These are phyloP conservation scores for Aureobasidium leucospermi DNA, from an alignment of 2,329 filamentous ascomycete species.

Conservation along the genomic window DNA sequence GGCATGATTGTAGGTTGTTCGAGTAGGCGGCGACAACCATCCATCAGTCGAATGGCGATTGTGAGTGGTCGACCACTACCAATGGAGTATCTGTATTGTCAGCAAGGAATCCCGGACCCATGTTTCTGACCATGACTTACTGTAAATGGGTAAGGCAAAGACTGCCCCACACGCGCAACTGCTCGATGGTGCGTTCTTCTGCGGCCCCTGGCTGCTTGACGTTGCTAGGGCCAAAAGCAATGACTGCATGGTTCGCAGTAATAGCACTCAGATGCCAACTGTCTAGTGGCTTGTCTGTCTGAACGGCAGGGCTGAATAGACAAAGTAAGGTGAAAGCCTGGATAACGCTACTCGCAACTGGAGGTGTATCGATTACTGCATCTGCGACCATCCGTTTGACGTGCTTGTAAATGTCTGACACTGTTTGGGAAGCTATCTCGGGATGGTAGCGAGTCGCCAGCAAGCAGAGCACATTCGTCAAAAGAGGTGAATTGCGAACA, in stretches of 20 bases:
- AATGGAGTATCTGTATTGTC: constrained; percentile 1
- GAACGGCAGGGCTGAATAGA: constrained; percentile 1
- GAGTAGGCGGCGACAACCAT: neutral
- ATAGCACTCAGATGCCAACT: constrained; percentile 7
- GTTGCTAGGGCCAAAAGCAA: neutral
- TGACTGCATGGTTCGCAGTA: constrained; percentile 6
- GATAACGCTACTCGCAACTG: neutral
- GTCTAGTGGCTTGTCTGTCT: constrained; percentile 7
- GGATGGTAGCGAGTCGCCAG: constrained; percentile 1
- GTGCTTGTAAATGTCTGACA: constrained; percentile 2
- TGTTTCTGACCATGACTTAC: neutral
- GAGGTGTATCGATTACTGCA: constrained; percentile 5
- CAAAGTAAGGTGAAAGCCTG: constrained; percentile 1
- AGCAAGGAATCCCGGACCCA: neutral
- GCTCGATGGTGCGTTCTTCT: neutral
- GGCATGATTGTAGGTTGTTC: neutral
- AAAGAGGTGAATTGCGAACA: neutral
- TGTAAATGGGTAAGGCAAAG: constrained; percentile 7
- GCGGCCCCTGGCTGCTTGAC: neutral
- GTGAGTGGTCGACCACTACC: constrained; percentile 1
- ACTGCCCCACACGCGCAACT: constrained; percentile 4
- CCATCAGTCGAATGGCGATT: neutral
- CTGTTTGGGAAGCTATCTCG: neutral
- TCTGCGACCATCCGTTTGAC: constrained; percentile 1
- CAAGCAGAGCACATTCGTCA: constrained; percentile 2